phyloP scores from a whole-genome alignment of 2,329 filamentous ascomycete species.

The Fusarium haematococcum region DNA sequence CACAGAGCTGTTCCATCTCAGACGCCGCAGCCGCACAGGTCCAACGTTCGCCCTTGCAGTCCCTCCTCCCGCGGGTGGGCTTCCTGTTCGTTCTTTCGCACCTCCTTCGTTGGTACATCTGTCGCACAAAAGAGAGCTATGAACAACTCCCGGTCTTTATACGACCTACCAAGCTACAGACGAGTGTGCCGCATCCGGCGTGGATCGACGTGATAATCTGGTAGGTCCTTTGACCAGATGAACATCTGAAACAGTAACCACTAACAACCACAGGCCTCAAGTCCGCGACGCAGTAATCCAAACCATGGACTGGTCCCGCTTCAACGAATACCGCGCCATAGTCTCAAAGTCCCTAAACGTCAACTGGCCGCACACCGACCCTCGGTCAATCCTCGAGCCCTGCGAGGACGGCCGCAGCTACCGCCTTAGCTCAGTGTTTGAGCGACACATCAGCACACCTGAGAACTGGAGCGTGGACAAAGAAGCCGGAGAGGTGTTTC shows the following conservation, averaged over 20 bases:
- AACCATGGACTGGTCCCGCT: constrained; percentile 28
- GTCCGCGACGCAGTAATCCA: constrained; percentile 35
- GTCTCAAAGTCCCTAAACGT: constrained; percentile 14
- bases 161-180: constrained; percentile 39
- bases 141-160: constrained; percentile 39
- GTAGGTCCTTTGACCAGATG: background rate
- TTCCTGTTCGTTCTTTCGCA: constrained; percentile 31
- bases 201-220: constrained; percentile 43
- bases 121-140: constrained; percentile 40
- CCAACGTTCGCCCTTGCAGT: constrained; percentile 16
- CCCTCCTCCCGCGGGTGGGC: constrained; percentile 31
- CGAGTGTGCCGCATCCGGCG: constrained; percentile 39
- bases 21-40: constrained; percentile 30
- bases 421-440: constrained; percentile 13
- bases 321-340: constrained; percentile 16
- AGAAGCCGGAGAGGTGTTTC: constrained; percentile 10
- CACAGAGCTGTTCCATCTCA: constrained; percentile 20
- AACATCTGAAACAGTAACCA: background rate
- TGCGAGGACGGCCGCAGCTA: constrained; percentile 2
- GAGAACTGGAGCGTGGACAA: constrained; percentile 24
- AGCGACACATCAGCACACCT: constrained; percentile 12
- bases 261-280: constrained; percentile 18
- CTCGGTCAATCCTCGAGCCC: background rate
- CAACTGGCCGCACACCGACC: constrained; percentile 11
- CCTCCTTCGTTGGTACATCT: constrained; percentile 34